Conservation (phyloP, 1,139 yeast genomes). For the Debaryomycetaceae sp. region DNA sequence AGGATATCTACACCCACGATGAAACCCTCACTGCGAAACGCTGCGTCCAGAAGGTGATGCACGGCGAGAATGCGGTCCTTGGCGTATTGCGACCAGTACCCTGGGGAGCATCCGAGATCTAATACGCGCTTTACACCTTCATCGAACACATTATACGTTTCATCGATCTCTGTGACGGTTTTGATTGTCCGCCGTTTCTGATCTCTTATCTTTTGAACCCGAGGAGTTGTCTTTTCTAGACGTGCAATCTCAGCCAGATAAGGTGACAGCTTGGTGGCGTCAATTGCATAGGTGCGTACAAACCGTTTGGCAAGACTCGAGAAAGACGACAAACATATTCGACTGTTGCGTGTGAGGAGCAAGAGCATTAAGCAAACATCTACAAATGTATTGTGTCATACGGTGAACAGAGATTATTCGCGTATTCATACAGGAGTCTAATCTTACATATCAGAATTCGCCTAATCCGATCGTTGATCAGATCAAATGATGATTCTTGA, state of each 20-base stretch:
- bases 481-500: no score
- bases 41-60: constrained; percentile 36
- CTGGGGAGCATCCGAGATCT: constrained; percentile 83
- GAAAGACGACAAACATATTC: no score
- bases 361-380: no score
- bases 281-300: no score
- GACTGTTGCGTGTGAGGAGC: no score
- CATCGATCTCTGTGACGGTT: constrained; percentile 18
- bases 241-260: constrained; percentile 2
- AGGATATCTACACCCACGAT: constrained; percentile 80
- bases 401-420: no score
- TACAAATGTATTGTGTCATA: no score
- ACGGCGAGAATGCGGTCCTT: constrained; percentile 23
- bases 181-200: constrained; percentile 2
- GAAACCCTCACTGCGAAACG: constrained; percentile 54
- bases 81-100: constrained; percentile 91
- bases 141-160: constrained; percentile 24
- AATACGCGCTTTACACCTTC: constrained; percentile 24
- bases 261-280: constrained; percentile 5
- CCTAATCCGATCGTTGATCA: no score
- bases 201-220: neutral
- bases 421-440: no score
- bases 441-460: no score
- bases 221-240: constrained; percentile 5
- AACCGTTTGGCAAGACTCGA: no score